Conservation (phyloP, 2,329 filamentous ascomycete species). For the Bertia moriformis region DNA sequence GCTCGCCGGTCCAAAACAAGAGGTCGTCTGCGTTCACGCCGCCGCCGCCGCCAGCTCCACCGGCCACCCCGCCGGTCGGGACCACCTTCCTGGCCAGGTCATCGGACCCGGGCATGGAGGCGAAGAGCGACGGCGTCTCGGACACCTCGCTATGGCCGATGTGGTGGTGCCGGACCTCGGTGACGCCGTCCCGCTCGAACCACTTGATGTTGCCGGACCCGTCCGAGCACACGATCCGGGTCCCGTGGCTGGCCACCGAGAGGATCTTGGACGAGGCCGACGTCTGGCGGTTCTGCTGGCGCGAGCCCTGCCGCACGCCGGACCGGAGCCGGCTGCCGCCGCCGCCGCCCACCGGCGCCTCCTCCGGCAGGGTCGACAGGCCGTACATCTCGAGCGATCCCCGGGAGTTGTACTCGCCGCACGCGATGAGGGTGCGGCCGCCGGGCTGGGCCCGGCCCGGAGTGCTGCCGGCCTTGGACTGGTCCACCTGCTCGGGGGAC, state of each 20-base stretch:
- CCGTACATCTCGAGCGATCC: slow-evolving; percentile 82
- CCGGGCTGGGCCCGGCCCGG: no score
- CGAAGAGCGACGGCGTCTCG: slow-evolving; percentile 32
- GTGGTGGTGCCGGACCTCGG: slow-evolving; percentile 36
- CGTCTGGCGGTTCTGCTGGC: slow-evolving; percentile 67
- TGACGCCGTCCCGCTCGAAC: slow-evolving; percentile 72
- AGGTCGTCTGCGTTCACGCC: slow-evolving; percentile 48
- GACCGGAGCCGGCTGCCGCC: slow-evolving; percentile 24
- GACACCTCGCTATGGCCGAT: slow-evolving; percentile 38
- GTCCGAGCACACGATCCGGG: slow-evolving; percentile 69
- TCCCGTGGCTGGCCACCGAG: slow-evolving; percentile 68
- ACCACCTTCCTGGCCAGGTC: slow-evolving; percentile 73
- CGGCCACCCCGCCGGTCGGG: slow-evolving; percentile 31
- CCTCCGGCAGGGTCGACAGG: slow-evolving; percentile 22
- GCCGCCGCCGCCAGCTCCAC: slow-evolving; percentile 3
- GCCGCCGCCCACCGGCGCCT: slow-evolving; percentile 7
- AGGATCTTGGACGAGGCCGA: slow-evolving; percentile 69
- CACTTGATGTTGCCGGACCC: slow-evolving; percentile 74
- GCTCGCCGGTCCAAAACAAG: slow-evolving; percentile 77
- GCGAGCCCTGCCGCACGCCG: no score
- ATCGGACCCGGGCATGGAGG: slow-evolving; percentile 35
- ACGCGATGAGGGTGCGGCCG: slow-evolving; percentile 61
- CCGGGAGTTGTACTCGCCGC: slow-evolving; percentile 82
- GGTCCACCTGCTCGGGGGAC: slow-evolving; percentile 34
- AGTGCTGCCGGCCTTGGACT: slow-evolving; percentile 32